Evolutionary conservation across 2,329 filamentous ascomycete genomes (phyloP), one percentile per base, ranked within the genome.

Genomic region (Paecilomyces variotii): DNA sequence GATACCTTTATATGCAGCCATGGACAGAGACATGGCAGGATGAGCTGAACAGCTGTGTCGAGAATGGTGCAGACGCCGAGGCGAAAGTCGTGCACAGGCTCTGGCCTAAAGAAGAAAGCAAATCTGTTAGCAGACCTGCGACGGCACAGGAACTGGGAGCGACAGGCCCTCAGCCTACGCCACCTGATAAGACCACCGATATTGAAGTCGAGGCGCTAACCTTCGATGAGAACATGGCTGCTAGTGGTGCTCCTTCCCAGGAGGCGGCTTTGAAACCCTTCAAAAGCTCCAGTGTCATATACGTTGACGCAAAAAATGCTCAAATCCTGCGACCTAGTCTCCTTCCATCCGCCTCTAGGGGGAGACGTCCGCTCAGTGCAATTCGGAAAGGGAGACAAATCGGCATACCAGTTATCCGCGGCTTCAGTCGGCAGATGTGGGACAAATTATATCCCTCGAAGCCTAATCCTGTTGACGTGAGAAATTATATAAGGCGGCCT

Each of bases 1-100:
- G 93, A 4, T 99, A 96, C 70, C 79, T 88, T 58, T 90, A 96
- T 67, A 79, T 97, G 55, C 87, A 86, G 57, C 90, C 91, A 0
- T 96, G 93, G 87, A 91, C 89, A 1, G 85, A 94, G 65, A 96
- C 93, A 1, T 99, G 94, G 91, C 83, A 82, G 56, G 92, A 97
- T 68, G 93, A 99, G 73, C 78, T 99, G 6, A 86, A 88, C 63
- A 96, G 91, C 72, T 95, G 94, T 4, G 81, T 96, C 4, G 90
- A 96, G 55, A 90, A 97, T 59, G 94, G 94, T 1, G 87, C 93
- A 1, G 80, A 88, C 9, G 94, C 93, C 0, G 94, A 99, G 74
- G 88, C 94, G 75, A 97, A 97, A 72, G 87, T 97, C 6, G 84
- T 90, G 0, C 86, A 96, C 73, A 85, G 81, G 35, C 77, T 97